A percentile compares a stretch with the other conserved stretches of the same genome.
Evolutionary conservation across 2,329 filamentous ascomycete genomes (phyloP).

Genomic region (Epichloe scottii): DNA sequence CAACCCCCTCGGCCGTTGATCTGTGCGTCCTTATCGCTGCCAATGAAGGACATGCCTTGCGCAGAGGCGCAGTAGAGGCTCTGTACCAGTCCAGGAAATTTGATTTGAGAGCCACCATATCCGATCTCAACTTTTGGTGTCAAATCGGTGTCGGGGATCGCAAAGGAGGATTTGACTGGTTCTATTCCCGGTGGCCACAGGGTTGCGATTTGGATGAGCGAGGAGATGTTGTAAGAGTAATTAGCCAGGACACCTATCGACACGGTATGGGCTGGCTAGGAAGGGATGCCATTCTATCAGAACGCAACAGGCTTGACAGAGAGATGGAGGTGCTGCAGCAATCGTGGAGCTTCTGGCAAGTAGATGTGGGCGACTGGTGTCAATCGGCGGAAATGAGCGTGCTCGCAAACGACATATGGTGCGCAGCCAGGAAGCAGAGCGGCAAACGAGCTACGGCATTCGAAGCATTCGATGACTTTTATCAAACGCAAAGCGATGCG

Average conservation of each 20-base stretch:
- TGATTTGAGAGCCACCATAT: slow-evolving; percentile 71
- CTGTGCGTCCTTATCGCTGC: slow-evolving; percentile 73
- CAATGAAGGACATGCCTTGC: slow-evolving; percentile 74
- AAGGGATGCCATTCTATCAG: slow-evolving; percentile 40
- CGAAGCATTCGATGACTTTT: slow-evolving; percentile 38
- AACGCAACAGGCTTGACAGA: slow-evolving; percentile 24
- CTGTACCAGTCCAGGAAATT: slow-evolving; percentile 57
- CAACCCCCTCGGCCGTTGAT: slow-evolving; percentile 58
- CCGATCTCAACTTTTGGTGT: slow-evolving; percentile 90
- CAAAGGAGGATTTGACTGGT: slow-evolving; percentile 85
- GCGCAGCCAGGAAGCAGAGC: slow-evolving; percentile 3
- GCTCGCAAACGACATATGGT: slow-evolving; percentile 20
- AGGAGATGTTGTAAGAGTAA: slow-evolving; percentile 58
- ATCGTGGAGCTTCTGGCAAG: slow-evolving; percentile 53
- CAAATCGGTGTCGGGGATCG: slow-evolving; percentile 86
- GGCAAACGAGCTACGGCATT: slow-evolving; percentile 26
- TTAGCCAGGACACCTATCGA: slow-evolving; percentile 70
- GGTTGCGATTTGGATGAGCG: slow-evolving; percentile 56
- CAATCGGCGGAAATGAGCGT: slow-evolving; percentile 24
- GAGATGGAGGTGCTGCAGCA: slow-evolving; percentile 54
- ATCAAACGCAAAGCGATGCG: slow-evolving; percentile 49
- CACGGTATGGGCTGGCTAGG: slow-evolving; percentile 66
- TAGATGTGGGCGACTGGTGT: slow-evolving; percentile 50
- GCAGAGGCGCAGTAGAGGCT: slow-evolving; percentile 50
- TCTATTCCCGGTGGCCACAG: slow-evolving; percentile 63